Base-by-base conservation (phyloP, 179 eudicot species). In the Silene coronaria region DNA sequence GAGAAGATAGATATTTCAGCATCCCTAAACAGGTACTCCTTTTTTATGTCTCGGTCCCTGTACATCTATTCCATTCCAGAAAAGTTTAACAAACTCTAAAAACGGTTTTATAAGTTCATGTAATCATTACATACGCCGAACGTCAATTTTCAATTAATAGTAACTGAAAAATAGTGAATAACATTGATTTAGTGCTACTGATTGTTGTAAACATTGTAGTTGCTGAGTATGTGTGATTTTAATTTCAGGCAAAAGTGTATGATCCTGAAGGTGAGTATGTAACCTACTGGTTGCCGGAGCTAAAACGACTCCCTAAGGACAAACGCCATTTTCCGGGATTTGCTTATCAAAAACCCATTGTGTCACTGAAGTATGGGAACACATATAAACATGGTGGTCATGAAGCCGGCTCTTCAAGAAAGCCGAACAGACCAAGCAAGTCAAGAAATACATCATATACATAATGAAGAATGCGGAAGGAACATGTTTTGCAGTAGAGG, bases 1-100 rank as follows among this genome's bases (percentile, higher is more conserved):
- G 98, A 76, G 97, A 93, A 84, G 98, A 93, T 73, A 87, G 98
- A 28, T 93, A 93, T 81, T 93, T 93, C 86, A 93, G 98, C 87
- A 93, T 93, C 34, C 96, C 96, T 4, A 93, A 91, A 78, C 98
- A 93, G 88, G 98, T 93, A 82, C 3, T 19, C 4, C 38, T 45
- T 61, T 51, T 51, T 1, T n/a, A 66, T 21, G 26, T 51, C n/a
- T 45, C 67, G 34, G 42, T 26, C 63, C 13, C 34, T 6, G 17
- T 0, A 17, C 3, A 32, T 36, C 42, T 28, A 14, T 28, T 17
- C 46, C 17, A 14, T 67, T 36, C 51, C 23, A 26, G 42, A 12
- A 45, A 45, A 45, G 9, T 11, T 11, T 6, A 6, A 34, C 38
- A 3, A 5, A 34, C 8, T 45, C 51, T 45, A 3, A 12, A 45